Conservation (phyloP, 805 yeast genomes). For the Schizosaccharomyces osmophilus region DNA sequence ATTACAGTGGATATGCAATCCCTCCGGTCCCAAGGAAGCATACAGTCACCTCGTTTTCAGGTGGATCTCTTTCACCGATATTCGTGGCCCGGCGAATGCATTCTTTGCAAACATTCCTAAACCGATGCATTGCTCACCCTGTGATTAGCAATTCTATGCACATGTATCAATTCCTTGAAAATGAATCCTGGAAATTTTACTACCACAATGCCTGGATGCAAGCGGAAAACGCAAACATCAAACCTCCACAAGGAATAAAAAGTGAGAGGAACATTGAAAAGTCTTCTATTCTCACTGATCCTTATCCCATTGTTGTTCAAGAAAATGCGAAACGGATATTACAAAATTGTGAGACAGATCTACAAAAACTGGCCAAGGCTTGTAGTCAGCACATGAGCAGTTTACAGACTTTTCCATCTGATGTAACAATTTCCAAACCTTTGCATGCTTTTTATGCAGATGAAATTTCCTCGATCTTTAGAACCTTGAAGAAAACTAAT, state of each 20-base stretch:
- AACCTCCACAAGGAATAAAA: no score
- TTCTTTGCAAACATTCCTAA: not conserved
- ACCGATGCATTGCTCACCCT: not conserved
- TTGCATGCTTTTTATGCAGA: not conserved
- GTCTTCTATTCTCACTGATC: not conserved
- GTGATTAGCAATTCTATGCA: not conserved
- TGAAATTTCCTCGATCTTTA: not conserved
- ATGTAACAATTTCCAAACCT: not conserved
- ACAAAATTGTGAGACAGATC: not conserved
- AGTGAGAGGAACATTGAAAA: no score
- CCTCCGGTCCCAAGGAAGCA: not conserved
- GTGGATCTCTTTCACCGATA: not conserved
- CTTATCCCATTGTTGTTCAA: not conserved
- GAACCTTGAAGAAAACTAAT: not conserved
- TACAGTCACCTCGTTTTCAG: not conserved
- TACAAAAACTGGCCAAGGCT: not conserved
- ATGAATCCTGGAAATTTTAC: not conserved
- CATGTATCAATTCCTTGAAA: not conserved
- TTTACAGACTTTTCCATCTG: not conserved
- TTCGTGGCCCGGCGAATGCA: not conserved
- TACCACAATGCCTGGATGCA: not conserved
- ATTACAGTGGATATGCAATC: not conserved
- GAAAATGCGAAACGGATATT: not conserved
- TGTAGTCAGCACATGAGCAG: not conserved
- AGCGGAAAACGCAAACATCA: not conserved